Percentiles rank a stretch among this genome's conserved stretches.
Evolutionary conservation across 73 alveolate genomes (phyloP).

Genomic region (Paramecium primaurelia): DNA sequence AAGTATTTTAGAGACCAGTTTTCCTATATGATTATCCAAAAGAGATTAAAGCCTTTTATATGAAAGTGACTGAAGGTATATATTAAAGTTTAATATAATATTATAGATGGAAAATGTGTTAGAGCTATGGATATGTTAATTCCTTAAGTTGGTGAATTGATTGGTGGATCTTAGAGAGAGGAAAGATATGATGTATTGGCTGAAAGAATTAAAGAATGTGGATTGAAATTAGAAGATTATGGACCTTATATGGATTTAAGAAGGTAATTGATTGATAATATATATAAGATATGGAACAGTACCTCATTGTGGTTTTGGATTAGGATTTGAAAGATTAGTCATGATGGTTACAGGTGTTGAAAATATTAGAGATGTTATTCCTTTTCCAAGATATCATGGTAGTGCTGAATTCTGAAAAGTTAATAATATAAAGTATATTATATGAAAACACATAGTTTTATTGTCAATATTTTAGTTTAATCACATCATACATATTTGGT

Average conservation of each 20-base stretch:
- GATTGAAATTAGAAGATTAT: slow-evolving; percentile 85
- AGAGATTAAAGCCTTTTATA: slow-evolving; percentile 97
- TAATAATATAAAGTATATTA: not conserved
- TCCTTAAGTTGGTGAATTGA: slow-evolving; percentile 98
- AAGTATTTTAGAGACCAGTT: slow-evolving; percentile 95
- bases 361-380: slow-evolving; percentile 99
- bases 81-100: not conserved
- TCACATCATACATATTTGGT: not conserved
- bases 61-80: slow-evolving; percentile 76
- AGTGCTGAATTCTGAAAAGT: slow-evolving; percentile 95
- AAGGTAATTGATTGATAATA: slow-evolving; percentile 35
- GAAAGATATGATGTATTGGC: slow-evolving; percentile 89
- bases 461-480: not conserved
- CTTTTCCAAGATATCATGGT: slow-evolving; percentile 99
- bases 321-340: slow-evolving; percentile 98
- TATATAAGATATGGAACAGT: slow-evolving; percentile 84
- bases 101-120: slow-evolving; percentile 91
- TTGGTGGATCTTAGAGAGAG: slow-evolving; percentile 99
- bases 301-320: slow-evolving; percentile 99
- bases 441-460: not conserved
- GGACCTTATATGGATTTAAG: slow-evolving; percentile 99
- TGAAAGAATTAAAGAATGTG: slow-evolving; percentile 80
- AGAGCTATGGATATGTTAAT: slow-evolving; percentile 99
- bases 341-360: slow-evolving; percentile 98
- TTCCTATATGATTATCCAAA: slow-evolving; percentile 98